These are phyloP conservation scores for Trametes versicolor DNA, from an alignment of 1,284 basidiomycete species.

Conservation along the genomic window DNA sequence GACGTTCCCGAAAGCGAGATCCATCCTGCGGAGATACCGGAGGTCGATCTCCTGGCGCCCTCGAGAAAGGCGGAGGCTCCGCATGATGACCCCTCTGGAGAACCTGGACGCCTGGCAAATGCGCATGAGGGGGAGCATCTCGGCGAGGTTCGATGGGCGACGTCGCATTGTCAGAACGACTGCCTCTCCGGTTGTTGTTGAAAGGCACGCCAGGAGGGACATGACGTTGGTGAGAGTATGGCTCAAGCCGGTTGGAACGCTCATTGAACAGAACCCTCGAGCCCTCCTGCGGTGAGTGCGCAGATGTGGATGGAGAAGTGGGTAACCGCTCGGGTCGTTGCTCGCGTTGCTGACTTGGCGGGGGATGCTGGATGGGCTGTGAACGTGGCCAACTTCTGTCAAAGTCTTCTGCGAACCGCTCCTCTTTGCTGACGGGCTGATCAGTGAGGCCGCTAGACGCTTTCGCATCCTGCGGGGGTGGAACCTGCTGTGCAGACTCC, in stretches of 20 bases:
- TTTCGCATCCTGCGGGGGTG: slow-evolving; percentile 28
- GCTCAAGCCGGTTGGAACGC: slow-evolving; percentile 85
- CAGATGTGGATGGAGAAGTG: slow-evolving; percentile 51
- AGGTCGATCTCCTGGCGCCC: slow-evolving; percentile 36
- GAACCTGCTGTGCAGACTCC: slow-evolving; percentile 44
- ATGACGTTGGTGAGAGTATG: slow-evolving; percentile 60
- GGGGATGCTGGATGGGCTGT: slow-evolving; percentile 50
- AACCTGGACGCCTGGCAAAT: slow-evolving; percentile 54
- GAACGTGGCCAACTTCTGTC: slow-evolving; percentile 92
- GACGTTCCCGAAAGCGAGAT: slow-evolving; percentile 39
- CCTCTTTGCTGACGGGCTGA: slow-evolving; percentile 72
- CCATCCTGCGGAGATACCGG: slow-evolving; percentile 29
- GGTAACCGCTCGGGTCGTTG: slow-evolving; percentile 48
- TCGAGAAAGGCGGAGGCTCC: slow-evolving; percentile 32
- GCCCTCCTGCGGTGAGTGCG: slow-evolving; percentile 60
- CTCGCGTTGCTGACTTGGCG: slow-evolving; percentile 51
- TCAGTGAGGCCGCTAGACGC: slow-evolving; percentile 29
- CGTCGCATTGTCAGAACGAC: slow-evolving; percentile 52
- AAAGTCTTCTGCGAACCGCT: slow-evolving; percentile 88
- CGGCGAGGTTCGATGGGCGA: slow-evolving; percentile 59
- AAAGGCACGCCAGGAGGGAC: slow-evolving; percentile 45
- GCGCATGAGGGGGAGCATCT: slow-evolving; percentile 55
- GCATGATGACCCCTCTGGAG: slow-evolving; percentile 54
- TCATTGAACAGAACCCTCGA: slow-evolving; percentile 90
- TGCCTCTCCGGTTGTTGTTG: slow-evolving; percentile 52